A percentile compares a stretch with the other conserved stretches of the same genome.
Conservation (phyloP, 768 basidiomycete genomes). For the Sporobolomyces roseus region DNA sequence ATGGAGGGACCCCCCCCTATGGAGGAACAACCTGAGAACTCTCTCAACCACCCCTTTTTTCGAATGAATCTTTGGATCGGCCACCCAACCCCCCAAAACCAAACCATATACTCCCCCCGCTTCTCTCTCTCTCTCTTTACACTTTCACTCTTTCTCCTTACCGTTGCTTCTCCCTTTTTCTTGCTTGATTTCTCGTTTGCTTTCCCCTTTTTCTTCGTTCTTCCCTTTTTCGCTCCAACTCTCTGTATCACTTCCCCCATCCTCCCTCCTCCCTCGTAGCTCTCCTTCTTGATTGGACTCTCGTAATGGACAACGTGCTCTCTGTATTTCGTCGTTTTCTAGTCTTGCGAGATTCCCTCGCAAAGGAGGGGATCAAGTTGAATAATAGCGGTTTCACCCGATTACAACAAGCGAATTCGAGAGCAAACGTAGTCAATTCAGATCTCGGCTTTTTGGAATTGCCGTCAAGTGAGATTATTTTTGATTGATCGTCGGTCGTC, state of each 20-base stretch:
- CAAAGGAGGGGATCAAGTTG: too few relatives aligned
- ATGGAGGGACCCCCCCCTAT: too few relatives aligned
- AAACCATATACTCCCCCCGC: too few relatives aligned
- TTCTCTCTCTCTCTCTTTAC: background rate
- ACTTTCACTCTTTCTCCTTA: background rate
- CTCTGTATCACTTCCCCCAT: background rate
- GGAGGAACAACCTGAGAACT: too few relatives aligned
- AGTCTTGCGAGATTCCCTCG: background rate
- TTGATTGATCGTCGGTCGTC: too few relatives aligned
- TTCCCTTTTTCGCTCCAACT: background rate
- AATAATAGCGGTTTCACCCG: too few relatives aligned
- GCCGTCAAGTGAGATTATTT: too few relatives aligned
- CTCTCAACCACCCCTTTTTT: too few relatives aligned
- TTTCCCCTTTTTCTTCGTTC: background rate
- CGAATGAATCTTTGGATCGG: conserved; percentile 9
- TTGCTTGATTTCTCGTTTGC: background rate
- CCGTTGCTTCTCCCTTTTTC: background rate
- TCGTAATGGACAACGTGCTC: background rate
- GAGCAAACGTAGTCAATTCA: too few relatives aligned
- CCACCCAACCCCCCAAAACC: too few relatives aligned
- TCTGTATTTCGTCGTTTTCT: background rate
- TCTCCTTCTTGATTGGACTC: background rate
- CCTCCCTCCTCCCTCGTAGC: background rate
- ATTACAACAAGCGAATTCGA: too few relatives aligned
- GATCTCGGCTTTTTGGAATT: too few relatives aligned